Base-by-base conservation (phyloP, 2,329 filamentous ascomycete genomes). In the Diaporthe sp. region DNA sequence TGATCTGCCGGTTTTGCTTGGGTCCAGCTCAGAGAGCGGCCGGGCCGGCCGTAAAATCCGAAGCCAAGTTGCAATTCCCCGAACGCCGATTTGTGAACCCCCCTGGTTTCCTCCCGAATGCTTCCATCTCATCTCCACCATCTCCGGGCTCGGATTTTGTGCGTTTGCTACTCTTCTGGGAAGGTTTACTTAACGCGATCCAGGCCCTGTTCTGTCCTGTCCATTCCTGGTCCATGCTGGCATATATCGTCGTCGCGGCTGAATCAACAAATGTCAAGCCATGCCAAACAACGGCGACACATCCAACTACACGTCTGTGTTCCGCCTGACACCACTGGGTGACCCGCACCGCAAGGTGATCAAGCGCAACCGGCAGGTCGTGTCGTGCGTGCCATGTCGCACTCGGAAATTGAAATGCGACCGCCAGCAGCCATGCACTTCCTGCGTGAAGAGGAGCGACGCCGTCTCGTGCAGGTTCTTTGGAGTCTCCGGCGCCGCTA, bases 361-460 rank as follows among this genome's bases (percentile, higher is more conserved):
- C 73, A 83, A 81, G 78, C 83, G 85, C 44, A 85, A 83, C 77
- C 81, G 85, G 9, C 83, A 82, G 59, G 79, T 85, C 50, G 81
- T 86, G 27, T 86, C 85, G 7, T 86, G 85, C 77, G 79, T 80
- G 3, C 78, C 81, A 56, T 87, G 85, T 73, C 85, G 86, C 75
- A 79, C 78, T 27, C 84, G 85, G 73, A 87, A 87, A 78, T 81
- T 84, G 10, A 83, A 82, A 71, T 87, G 85, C 75, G 85, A 86
- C 75, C 82, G 84, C 19, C 80, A 79, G 69, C 82, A 82, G 53
- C 84, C 77, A 37, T 87, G 85, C 75, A 80, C 81, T 30, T 81
- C 82, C 9, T 87, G 85, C 75, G 78, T 78, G 68, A 84, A 82
- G 78, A 82, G 85, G 47, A 82, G 83, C 22, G 81, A 84, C n/a